Base-by-base conservation (phyloP, 176 grass and related monocot species). In the Stipa capillata region DNA sequence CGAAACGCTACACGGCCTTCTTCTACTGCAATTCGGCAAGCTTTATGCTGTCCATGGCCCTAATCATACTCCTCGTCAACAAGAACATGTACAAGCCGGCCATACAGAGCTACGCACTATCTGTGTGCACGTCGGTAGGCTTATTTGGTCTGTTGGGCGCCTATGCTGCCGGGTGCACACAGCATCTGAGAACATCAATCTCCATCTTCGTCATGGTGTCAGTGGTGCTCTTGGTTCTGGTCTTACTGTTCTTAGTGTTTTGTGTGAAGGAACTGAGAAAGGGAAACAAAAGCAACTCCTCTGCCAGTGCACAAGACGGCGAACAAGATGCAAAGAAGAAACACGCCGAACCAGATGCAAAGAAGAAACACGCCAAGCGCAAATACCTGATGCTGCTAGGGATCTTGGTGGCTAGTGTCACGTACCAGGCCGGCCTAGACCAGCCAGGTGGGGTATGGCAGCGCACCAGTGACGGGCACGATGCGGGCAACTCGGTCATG, bases 11-110 rank as follows among this genome's bases (percentile, higher is more conserved):
- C 45, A 35, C 59, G 0, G 29, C 39, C 3, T 85, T 85, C 50
- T 85, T 85, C 35, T 85, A 71, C 56, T 85, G 83, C 51, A 85
- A 72, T 7, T 63, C 83, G 0, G 10, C 45, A 0, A 69, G 48
- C 16, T 85, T 85, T 63, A 55, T 85, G 40, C 8, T 36, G 0
- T 79, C 83, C 0, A 2, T 85, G 0, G 51, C 56, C n/a, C 44
- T 78, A 45, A 71, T 85, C 18, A 40, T 85, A 1, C n/a, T 79
- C 1, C 83, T 85, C 7, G 21, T 75, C 17, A 75, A 23, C 49
- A 33, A n/a, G 4, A 36, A 25, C 1, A 1, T 74, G n/a, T 74
- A 74, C 72, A 25, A 0, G 36, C 36, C 21, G 11, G 73, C 35
- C 21, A 76, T 76, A 9, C 23, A 15, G 13, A 42, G 53, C 16